phyloP scores from a whole-genome alignment of 2,329 filamentous ascomycete species.

The Colletotrichum sp. region DNA sequence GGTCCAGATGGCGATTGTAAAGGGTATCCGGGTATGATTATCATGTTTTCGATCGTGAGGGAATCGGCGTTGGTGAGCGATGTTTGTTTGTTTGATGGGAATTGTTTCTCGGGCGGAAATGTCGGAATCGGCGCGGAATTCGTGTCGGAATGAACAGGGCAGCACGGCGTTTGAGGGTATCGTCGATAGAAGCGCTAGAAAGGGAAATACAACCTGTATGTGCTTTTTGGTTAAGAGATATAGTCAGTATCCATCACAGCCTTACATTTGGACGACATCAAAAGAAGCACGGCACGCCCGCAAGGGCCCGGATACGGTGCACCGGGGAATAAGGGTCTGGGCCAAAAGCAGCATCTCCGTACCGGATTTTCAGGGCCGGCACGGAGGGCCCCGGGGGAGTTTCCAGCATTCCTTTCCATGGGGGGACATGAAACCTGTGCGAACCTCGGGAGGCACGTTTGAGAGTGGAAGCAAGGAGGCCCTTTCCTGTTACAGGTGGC shows the following conservation, averaged over 20 bases:
- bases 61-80: not conserved
- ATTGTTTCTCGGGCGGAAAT: not conserved
- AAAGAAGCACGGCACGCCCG: not conserved
- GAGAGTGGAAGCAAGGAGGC: not conserved
- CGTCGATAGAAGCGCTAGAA: not conserved
- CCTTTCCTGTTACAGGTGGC: not conserved
- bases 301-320: not conserved
- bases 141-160: not conserved
- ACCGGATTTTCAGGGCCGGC: not conserved
- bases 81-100: not conserved
- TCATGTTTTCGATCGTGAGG: not conserved
- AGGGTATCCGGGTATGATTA: constrained; percentile 3
- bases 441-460: not conserved
- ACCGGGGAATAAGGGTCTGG: not conserved
- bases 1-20: constrained; percentile 13
- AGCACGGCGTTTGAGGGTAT: not conserved
- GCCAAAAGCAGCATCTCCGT: not conserved
- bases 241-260: not conserved
- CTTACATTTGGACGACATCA: not conserved
- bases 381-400: not conserved
- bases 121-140: not conserved
- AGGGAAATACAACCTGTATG: no score
- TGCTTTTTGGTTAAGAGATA: not conserved
- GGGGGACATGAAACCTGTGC: not conserved
- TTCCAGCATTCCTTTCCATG: not conserved